Evolutionary conservation across 345 rosid species (phyloP).

Genomic region (Clausena lansium): DNA sequence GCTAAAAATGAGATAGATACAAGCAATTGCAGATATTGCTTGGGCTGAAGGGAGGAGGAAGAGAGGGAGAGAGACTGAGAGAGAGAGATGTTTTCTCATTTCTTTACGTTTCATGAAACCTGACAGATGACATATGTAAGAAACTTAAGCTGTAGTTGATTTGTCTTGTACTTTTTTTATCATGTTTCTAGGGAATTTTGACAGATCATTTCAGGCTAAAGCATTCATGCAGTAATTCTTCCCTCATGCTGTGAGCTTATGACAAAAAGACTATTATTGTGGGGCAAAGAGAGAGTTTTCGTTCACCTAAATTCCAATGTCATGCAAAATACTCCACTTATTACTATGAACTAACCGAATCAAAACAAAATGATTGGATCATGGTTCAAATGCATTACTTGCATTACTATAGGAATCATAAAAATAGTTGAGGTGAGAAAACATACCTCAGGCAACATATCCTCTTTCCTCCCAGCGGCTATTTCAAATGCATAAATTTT

Average conservation of each 20-base stretch:
- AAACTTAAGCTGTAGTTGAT: background rate
- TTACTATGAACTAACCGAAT: background rate
- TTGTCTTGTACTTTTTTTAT: background rate
- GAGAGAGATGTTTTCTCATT: background rate
- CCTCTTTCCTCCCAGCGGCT: slow-evolving; percentile 82
- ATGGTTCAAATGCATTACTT: slow-evolving; percentile 4
- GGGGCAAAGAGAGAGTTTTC: background rate
- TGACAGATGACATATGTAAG: background rate
- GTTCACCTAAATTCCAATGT: background rate
- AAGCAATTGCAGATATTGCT: too few species aligned
- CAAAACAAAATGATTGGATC: background rate
- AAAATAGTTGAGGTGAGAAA: slow-evolving; percentile 6
- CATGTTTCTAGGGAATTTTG: background rate
- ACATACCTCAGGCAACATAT: slow-evolving; percentile 90
- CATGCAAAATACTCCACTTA: background rate
- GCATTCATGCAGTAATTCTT: background rate
- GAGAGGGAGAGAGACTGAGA: background rate
- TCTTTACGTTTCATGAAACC: background rate
- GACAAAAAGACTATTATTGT: background rate
- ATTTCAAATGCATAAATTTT: slow-evolving; percentile 86
- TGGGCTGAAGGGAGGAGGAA: background rate
- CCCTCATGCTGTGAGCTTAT: background rate
- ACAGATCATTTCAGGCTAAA: slow-evolving; percentile 1
- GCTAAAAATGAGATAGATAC: background rate
- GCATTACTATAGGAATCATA: background rate